Evolutionary conservation across 768 basidiomycete species (phyloP).

Genomic region (Panaeolus papilionaceus): DNA sequence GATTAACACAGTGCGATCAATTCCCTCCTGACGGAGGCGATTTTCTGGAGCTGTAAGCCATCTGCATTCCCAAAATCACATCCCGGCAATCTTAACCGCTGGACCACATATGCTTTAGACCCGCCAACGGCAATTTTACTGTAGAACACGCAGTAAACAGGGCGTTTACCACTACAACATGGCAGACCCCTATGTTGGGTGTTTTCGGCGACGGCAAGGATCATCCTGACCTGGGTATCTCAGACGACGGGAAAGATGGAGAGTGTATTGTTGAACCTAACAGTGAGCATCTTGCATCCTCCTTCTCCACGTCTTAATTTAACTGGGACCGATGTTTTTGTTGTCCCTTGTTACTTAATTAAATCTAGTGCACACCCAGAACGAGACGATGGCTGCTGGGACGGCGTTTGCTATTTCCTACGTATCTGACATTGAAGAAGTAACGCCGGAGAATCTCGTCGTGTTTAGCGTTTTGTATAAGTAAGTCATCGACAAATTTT

Average conservation of each 20-base stretch:
- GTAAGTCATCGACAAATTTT: conserved; percentile 23
- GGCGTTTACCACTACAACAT: conserved; percentile 38
- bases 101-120: conserved; percentile 20
- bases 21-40: conserved; percentile 25
- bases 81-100: not conserved
- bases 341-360: not conserved
- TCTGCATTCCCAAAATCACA: not conserved
- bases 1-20: conserved; percentile 22
- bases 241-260: conserved; percentile 26
- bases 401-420: conserved; percentile 47
- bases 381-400: conserved; percentile 44
- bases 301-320: not conserved
- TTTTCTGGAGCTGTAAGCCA: conserved; percentile 24
- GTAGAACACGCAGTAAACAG: conserved; percentile 43
- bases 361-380: conserved; percentile 41
- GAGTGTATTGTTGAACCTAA: conserved; percentile 22
- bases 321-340: not conserved
- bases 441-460: conserved; percentile 42
- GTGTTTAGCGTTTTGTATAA: conserved; percentile 41
- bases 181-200: conserved; percentile 28
- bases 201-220: conserved; percentile 37
- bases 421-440: conserved; percentile 37
- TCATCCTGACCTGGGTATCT: conserved; percentile 31
- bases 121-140: conserved; percentile 41
- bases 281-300: not conserved